Base-by-base conservation (phyloP, 2,329 filamentous ascomycete genomes). In the Nothophoma quercina region DNA sequence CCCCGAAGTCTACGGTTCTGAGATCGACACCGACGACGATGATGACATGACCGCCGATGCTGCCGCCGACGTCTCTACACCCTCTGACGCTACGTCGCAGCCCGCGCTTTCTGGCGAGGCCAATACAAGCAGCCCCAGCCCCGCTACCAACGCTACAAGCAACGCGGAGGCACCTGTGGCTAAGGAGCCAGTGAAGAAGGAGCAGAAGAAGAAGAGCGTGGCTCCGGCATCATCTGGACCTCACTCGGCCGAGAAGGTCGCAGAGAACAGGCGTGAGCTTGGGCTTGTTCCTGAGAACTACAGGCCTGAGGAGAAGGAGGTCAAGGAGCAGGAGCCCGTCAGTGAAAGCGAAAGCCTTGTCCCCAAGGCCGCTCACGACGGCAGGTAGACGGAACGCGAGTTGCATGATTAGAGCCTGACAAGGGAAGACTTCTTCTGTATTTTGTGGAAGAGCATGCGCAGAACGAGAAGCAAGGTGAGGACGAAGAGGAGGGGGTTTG, bases 1-100 rank as follows among this genome's bases (percentile, higher is more conserved):
- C 75, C 95, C 95, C 16, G 95, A 98, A 34, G 83, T 97, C 55
- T 99, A 99, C 76, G 93, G 92, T 55, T 84, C 89, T 34, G 93
- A 98, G 74, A 81, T 97, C 15, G 88, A 89, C 26, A 89, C 92
- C 39, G 92, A 96, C 42, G 85, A 88, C n/a, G 86, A 88, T 16
- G 83, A 86, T 36, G 78, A 79, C 64, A 49, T 74, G 65, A 54
- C 62, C 12, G 56, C 58, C 5, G 62, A 64, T 1, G 56, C 55
- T n/a, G 50, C 55, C 25, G 46, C 51, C 18, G 22, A 55, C 2
- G 26, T 50, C 18, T 47, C 51, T n/a, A 26, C 42, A 4, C 26
- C 44, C 22, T 19, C 13, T n/a, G 36, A 53, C 12, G 45, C 58
- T 1, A 39, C 41, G 30, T 13, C 25, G 16, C 21, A 33, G 25